phyloP scores from a whole-genome alignment of 1,284 basidiomycete genomes.

The Ganoderma multipileum region DNA sequence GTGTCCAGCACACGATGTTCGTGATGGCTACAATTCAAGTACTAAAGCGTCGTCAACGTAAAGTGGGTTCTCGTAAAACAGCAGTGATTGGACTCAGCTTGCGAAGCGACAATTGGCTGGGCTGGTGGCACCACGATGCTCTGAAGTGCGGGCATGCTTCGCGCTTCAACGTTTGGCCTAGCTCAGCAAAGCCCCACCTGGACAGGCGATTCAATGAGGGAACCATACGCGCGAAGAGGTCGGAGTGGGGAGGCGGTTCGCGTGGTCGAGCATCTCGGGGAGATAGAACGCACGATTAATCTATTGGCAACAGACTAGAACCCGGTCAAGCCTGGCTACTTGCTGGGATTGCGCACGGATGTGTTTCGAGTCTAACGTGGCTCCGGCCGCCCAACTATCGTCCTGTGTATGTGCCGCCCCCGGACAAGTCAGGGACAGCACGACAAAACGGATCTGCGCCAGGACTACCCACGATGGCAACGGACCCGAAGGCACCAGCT shows the following conservation, averaged over 20 bases:
- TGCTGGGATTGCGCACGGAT: background rate
- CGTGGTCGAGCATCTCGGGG: slow-evolving; percentile 4
- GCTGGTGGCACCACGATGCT: background rate
- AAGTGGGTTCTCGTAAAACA: background rate
- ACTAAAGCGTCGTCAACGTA: background rate
- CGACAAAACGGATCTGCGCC: background rate
- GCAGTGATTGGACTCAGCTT: background rate
- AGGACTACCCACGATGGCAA: background rate
- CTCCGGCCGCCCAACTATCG: background rate
- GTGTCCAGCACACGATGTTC: background rate
- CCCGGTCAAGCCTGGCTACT: background rate
- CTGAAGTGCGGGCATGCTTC: background rate
- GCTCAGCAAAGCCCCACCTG: background rate
- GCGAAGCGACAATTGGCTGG: background rate
- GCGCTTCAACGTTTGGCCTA: background rate
- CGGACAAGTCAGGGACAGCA: background rate
- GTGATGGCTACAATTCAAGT: background rate
- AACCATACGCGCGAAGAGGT: background rate
- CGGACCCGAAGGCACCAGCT: background rate
- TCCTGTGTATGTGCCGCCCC: background rate
- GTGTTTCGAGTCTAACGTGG: background rate
- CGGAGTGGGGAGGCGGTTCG: background rate
- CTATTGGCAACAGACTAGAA: background rate
- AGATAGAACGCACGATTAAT: slow-evolving; percentile 4
- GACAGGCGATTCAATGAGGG: background rate